Percentiles rank a stretch among this genome's conserved stretches.
Conservation (phyloP, 495 filamentous ascomycete genomes). For the Penicillium samsonianum region DNA sequence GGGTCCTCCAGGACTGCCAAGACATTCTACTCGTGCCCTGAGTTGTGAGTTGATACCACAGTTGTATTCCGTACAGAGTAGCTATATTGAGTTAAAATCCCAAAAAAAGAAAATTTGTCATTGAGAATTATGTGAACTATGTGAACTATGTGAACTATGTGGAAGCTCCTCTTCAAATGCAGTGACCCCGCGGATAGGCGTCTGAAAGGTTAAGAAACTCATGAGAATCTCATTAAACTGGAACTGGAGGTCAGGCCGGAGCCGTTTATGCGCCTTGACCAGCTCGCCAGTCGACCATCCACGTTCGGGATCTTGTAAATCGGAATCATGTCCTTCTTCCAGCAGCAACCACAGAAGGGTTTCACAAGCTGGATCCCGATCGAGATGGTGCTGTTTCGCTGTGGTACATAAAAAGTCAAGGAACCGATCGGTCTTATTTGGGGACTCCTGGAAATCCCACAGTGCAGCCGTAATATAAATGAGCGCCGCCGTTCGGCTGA, state of each 20-base stretch:
- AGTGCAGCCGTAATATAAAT: slow-evolving; percentile 46
- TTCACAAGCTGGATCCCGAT: slow-evolving; percentile 43
- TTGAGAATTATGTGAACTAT: slow-evolving; percentile 1
- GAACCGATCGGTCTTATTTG: slow-evolving; percentile 38
- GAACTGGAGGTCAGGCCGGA: slow-evolving; percentile 45
- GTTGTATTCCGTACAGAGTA: no score
- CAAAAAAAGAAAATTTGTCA: neutral
- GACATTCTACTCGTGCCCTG: neutral
- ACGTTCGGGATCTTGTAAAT: slow-evolving; percentile 42
- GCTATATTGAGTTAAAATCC: no score
- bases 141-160: neutral
- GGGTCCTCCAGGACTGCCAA: slow-evolving; percentile 19
- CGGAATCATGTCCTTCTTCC: slow-evolving; percentile 40
- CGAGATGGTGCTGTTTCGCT: slow-evolving; percentile 38
- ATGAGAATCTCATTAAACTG: slow-evolving; percentile 48
- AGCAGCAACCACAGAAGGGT: slow-evolving; percentile 47
- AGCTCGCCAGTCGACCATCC: slow-evolving; percentile 45
- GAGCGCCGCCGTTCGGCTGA: slow-evolving; percentile 41
- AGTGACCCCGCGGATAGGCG: slow-evolving; percentile 37
- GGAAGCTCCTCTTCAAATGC: slow-evolving; percentile 37
- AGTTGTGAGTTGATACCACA: no score
- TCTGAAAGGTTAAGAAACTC: slow-evolving; percentile 37
- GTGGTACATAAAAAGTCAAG: slow-evolving; percentile 30
- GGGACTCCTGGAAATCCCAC: slow-evolving; percentile 41
- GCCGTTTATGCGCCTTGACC: slow-evolving; percentile 37